Base-by-base conservation (phyloP, 352 stramenopile genomes). In the Elongisporangium prolatum region DNA sequence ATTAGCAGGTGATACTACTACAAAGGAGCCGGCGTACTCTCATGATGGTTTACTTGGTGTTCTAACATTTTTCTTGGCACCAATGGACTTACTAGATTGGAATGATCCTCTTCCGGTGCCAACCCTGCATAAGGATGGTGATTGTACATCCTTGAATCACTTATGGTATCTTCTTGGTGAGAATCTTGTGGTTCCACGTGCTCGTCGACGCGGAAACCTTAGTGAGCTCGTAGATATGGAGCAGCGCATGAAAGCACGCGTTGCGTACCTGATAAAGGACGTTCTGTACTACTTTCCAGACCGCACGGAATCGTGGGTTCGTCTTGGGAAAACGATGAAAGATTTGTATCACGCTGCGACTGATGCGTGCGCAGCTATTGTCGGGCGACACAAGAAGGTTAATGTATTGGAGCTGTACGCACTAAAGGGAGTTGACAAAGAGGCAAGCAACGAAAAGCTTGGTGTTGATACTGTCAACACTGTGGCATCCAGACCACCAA, bases 131-230 rank as follows among this genome's bases (percentile, higher is more conserved):
- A 22, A 1, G 8, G 37, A 14, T 11, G 21, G 24, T 8, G 37
- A 22, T 7, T 4, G 47, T 49, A 52, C 37, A 17, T 66, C 65
- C 5, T 63, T 89, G 25, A 71, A 77, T 3, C 69, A 92, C 55
- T 63, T 92, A 50, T 92, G 80, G 80, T 92, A 84, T 52, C 60
- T 89, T 13, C 57, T 92, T 28, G 82, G 77, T 17, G 82, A 84
- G 18, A 90, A 90, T n/a, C 86, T 72, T 57, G 85, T 89, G 44
- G 60, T 92, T 24, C 59, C 65, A 47, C 76, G 82, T 18, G 81
- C 80, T 3, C 79, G 80, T 25, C 75, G 77, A 20, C 67, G 82
- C 24, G 80, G 79, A 57, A 89, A 87, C 37, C 57, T 86, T 16
- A 51, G 25, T 1, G 82, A 92, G 21, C 53, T 92, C 22, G 70